Percentiles rank a stretch among this genome's conserved stretches.
Evolutionary conservation across 2,329 filamentous ascomycete genomes (phyloP).

Genomic region (Aspergillus sp.): DNA sequence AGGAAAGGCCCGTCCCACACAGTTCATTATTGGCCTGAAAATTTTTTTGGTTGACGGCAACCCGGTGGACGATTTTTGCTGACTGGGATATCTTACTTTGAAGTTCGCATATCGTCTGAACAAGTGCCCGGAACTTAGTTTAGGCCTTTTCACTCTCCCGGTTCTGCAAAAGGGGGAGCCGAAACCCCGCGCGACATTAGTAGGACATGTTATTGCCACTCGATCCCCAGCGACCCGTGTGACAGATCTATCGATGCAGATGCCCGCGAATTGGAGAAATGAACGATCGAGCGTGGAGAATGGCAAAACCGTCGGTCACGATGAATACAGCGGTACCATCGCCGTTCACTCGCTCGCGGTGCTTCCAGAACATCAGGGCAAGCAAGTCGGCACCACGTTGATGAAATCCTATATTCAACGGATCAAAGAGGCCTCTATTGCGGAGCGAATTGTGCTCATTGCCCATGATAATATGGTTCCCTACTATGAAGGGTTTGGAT

Average conservation of each 20-base stretch:
- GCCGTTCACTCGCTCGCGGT: slow-evolving; percentile 78
- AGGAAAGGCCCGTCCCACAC: too few species aligned
- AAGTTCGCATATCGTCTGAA: slow-evolving; percentile 70
- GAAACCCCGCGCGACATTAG: slow-evolving; percentile 56
- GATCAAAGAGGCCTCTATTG: slow-evolving; percentile 61
- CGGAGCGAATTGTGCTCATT: slow-evolving; percentile 66
- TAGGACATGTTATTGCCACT: slow-evolving; percentile 72
- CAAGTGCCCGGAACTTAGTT: slow-evolving; percentile 64
- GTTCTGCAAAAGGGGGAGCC: slow-evolving; percentile 45
- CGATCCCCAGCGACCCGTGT: slow-evolving; percentile 56
- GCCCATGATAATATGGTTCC: slow-evolving; percentile 64
- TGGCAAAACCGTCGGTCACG: slow-evolving; percentile 54
- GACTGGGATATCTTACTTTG: slow-evolving; percentile 6
- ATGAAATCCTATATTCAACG: slow-evolving; percentile 70
- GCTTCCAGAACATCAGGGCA: slow-evolving; percentile 63
- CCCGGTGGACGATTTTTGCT: slow-evolving; percentile 2
- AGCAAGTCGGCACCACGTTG: slow-evolving; percentile 64
- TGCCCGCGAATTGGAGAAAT: slow-evolving; percentile 59
- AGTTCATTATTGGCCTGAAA: background rate
- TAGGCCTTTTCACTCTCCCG: slow-evolving; percentile 66
- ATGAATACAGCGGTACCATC: slow-evolving; percentile 64
- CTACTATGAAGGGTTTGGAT: slow-evolving; percentile 72
- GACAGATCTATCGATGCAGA: slow-evolving; percentile 68
- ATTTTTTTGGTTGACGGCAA: background rate
- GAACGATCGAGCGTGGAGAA: slow-evolving; percentile 33